Evolutionary conservation across 108 stramenopile genomes (phyloP).

Genomic region (Stephanodiscus triporus): DNA sequence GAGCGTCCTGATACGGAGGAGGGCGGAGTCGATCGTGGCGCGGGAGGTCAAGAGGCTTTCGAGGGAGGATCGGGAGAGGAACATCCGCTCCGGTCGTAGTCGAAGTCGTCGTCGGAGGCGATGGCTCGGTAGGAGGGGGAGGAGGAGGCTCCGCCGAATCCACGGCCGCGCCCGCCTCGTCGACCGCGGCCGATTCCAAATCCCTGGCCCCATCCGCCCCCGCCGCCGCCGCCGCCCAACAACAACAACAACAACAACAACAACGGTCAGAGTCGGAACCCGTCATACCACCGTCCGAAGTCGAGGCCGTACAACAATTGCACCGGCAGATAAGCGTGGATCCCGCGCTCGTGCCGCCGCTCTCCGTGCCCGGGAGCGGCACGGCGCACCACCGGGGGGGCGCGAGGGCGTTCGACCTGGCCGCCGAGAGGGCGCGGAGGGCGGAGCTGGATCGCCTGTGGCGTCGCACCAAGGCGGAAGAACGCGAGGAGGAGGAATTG

Average conservation of each 20-base stretch:
- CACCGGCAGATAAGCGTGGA: conserved; percentile 12
- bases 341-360: conserved; percentile 22
- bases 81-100: not conserved
- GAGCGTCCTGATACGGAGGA: conserved; percentile 54
- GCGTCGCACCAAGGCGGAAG: conserved; percentile 85
- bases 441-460: conserved; percentile 72
- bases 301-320: conserved; percentile 10
- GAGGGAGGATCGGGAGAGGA: conserved; percentile 28
- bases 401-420: conserved; percentile 69
- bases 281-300: conserved; percentile 12
- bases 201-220: not conserved
- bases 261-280: not conserved
- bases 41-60: conserved; percentile 47
- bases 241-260: too few species aligned
- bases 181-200: conserved; percentile 14
- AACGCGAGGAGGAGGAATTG: conserved; percentile 70
- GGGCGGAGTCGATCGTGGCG: conserved; percentile 41
- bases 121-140: conserved; percentile 3
- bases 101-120: not conserved
- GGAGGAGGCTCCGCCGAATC: not conserved
- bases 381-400: conserved; percentile 46
- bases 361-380: conserved; percentile 58
- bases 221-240: not conserved
- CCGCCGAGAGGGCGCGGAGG: conserved; percentile 75
- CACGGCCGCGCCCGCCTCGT: not conserved